Percentiles rank a stretch among this genome's conserved stretches.
Conservation (phyloP, 176 grass and related monocot genomes). For the Bothriochloa decipiens region DNA sequence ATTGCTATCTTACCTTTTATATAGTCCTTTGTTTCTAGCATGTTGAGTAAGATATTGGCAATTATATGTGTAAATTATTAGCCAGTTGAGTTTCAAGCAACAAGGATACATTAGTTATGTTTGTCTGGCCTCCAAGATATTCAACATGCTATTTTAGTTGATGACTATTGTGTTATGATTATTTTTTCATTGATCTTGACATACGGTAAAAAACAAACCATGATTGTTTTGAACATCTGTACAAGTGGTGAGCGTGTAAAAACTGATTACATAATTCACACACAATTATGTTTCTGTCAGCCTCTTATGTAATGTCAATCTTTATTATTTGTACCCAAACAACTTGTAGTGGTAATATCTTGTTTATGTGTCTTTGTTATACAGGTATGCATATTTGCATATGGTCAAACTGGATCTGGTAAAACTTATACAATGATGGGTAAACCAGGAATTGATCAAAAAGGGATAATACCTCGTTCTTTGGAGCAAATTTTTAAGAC, state of each 20-base stretch:
- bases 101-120: background rate
- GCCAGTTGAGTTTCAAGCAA: background rate
- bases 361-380: conserved; percentile 29
- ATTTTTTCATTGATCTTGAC: background rate
- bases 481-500: conserved; percentile 91
- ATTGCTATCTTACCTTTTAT: background rate
- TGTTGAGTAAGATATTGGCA: background rate
- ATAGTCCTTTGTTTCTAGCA: background rate
- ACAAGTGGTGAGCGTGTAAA: background rate
- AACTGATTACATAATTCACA: background rate
- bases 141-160: background rate
- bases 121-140: background rate
- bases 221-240: conserved; percentile 13
- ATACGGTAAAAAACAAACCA: background rate
- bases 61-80: background rate
- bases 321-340: background rate
- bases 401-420: conserved; percentile 97
- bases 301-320: background rate
- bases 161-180: background rate
- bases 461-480: conserved; percentile 90
- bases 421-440: conserved; percentile 99
- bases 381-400: conserved; percentile 99
- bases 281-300: background rate
- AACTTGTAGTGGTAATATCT: background rate
- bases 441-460: conserved; percentile 54